phyloP scores from a whole-genome alignment of 768 basidiomycete genomes.

The Amanita thiersii region DNA sequence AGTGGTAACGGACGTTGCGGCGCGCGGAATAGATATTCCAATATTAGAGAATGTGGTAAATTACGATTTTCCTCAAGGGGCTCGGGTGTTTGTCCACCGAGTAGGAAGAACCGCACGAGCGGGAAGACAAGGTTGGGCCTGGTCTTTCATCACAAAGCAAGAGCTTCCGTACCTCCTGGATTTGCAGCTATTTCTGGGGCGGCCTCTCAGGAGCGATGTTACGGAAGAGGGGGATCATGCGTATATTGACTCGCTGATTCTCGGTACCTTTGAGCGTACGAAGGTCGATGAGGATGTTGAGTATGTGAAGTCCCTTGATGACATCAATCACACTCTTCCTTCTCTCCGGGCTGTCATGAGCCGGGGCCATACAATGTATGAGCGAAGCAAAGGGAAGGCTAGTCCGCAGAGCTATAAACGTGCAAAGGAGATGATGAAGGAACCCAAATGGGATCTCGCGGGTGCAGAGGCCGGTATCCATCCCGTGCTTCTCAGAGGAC shows the following conservation, averaged over 20 bases:
- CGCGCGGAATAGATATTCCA: slow-evolving; percentile 96
- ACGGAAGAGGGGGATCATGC: slow-evolving; percentile 43
- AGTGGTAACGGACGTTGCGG: slow-evolving; percentile 97
- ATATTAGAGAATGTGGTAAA: slow-evolving; percentile 95
- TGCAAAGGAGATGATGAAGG: slow-evolving; percentile 80
- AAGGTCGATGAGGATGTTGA: slow-evolving; percentile 79
- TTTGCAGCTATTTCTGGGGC: slow-evolving; percentile 84
- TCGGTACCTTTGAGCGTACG: slow-evolving; percentile 79
- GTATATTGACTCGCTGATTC: slow-evolving; percentile 65
- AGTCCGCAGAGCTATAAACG: slow-evolving; percentile 78
- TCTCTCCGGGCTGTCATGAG: slow-evolving; percentile 74
- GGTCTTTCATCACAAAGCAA: slow-evolving; percentile 81
- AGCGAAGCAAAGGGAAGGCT: slow-evolving; percentile 88
- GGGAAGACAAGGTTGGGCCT: slow-evolving; percentile 92
- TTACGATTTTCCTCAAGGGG: slow-evolving; percentile 94
- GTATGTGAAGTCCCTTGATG: slow-evolving; percentile 60
- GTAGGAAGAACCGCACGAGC: slow-evolving; percentile 96
- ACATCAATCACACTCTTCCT: slow-evolving; percentile 53
- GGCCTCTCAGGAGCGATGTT: slow-evolving; percentile 57
- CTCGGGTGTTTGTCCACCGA: slow-evolving; percentile 91
- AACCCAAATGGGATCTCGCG: slow-evolving; percentile 61
- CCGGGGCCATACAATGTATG: slow-evolving; percentile 89
- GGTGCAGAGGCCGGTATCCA: slow-evolving; percentile 60
- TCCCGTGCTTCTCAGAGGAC: slow-evolving; percentile 51
- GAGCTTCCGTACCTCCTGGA: slow-evolving; percentile 91